Evolutionary conservation across 305 asterid genomes (phyloP).

Genomic region (Striga hermonthica): DNA sequence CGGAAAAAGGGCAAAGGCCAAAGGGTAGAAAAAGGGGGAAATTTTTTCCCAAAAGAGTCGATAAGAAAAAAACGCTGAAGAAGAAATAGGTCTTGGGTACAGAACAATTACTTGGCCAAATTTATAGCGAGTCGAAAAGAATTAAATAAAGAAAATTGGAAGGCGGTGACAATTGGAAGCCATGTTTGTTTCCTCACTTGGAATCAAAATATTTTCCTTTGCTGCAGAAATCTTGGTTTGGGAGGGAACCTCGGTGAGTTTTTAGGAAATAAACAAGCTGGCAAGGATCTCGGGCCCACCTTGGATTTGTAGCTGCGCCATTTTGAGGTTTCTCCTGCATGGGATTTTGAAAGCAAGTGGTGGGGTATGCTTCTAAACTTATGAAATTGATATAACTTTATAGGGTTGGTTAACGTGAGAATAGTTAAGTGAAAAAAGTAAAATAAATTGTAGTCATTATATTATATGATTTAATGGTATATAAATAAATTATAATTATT

Average conservation of each 20-base stretch:
- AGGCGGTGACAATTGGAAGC: not conserved
- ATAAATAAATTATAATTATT: too few species aligned
- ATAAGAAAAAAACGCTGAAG: not conserved
- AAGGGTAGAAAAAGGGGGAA: not conserved
- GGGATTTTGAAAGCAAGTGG: not conserved
- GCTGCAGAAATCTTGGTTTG: slow-evolving; percentile 1
- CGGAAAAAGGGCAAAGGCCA: not conserved
- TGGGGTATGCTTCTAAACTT: not conserved
- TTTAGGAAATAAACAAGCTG: not conserved
- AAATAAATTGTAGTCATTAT: too few species aligned
- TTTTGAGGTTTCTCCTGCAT: not conserved
- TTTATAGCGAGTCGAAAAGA: not conserved
- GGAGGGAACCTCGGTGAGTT: not conserved
- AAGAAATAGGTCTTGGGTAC: not conserved
- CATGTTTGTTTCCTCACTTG: too few species aligned
- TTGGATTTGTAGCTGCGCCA: not conserved
- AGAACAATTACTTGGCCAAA: not conserved
- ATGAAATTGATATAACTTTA: too few species aligned
- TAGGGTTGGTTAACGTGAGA: too few species aligned
- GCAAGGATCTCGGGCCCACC: not conserved
- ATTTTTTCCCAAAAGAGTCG: not conserved
- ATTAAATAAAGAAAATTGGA: not conserved
- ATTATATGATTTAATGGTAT: too few species aligned
- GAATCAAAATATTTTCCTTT: not conserved
- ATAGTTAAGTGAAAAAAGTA: too few species aligned